These are phyloP conservation scores for Crithidia bombi DNA, from an alignment of 208 protist genomes.

Conservation along the genomic window DNA sequence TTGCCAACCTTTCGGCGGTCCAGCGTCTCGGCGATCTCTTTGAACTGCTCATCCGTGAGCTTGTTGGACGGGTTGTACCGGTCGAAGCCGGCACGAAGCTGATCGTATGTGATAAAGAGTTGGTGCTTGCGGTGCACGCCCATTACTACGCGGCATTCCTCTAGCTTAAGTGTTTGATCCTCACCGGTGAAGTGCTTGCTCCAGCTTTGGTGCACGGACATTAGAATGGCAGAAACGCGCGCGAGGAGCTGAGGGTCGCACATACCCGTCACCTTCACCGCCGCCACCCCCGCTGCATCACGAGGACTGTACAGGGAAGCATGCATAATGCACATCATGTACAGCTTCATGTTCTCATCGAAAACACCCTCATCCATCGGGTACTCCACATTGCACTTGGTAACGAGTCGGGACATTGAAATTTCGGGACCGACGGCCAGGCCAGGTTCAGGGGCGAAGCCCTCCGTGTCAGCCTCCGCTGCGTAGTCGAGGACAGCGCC, in stretches of 20 bases:
- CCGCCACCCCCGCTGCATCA: slow-evolving; percentile 68
- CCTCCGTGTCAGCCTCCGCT: slow-evolving; percentile 89
- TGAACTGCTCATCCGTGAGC: slow-evolving; percentile 58
- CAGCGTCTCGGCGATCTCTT: slow-evolving; percentile 60
- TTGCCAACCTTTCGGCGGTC: slow-evolving; percentile 74
- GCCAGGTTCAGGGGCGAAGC: slow-evolving; percentile 73
- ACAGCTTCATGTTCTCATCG: slow-evolving; percentile 93
- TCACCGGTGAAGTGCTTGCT: slow-evolving; percentile 76
- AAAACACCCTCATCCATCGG: slow-evolving; percentile 61
- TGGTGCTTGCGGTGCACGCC: slow-evolving; percentile 69
- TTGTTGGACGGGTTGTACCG: slow-evolving; percentile 32
- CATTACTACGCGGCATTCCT: slow-evolving; percentile 90
- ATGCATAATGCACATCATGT: slow-evolving; percentile 92
- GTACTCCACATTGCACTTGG: slow-evolving; percentile 74
- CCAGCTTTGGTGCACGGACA: slow-evolving; percentile 89
- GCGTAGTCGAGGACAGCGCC: slow-evolving; percentile 96
- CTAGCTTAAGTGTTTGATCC: slow-evolving; percentile 61
- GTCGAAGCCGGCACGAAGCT: slow-evolving; percentile 68
- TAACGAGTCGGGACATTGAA: slow-evolving; percentile 71
- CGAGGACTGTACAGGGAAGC: slow-evolving; percentile 69
- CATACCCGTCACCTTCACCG: slow-evolving; percentile 94
- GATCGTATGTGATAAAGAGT: slow-evolving; percentile 64
- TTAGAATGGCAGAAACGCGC: slow-evolving; percentile 86
- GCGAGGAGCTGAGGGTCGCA: slow-evolving; percentile 91
- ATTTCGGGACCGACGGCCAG: slow-evolving; percentile 53